phyloP scores from a whole-genome alignment of 2,329 filamentous ascomycete species.

The Chrysoporthe austroafricana region DNA sequence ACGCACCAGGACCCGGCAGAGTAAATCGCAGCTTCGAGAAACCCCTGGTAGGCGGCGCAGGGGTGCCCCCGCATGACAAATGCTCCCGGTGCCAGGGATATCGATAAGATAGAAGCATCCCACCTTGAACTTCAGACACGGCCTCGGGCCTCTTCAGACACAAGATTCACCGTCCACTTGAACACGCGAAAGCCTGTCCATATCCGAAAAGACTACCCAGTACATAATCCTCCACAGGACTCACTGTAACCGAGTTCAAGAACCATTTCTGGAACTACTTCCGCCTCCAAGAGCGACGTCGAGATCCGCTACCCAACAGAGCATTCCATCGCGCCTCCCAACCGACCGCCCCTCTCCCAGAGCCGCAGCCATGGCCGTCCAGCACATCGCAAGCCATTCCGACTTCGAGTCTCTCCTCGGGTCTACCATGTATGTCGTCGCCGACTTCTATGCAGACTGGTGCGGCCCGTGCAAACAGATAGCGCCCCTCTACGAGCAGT shows the following conservation, averaged over 20 bases:
- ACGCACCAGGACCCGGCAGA: too few relatives aligned
- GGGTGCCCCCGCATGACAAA: constrained; percentile 18
- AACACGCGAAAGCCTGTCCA: too few relatives aligned
- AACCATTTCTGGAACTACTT: too few relatives aligned
- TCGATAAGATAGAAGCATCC: constrained; percentile 23
- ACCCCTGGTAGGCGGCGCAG: not conserved
- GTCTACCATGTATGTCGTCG: constrained; percentile 53
- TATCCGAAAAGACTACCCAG: not conserved
- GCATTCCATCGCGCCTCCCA: not conserved
- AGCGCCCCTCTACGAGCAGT: constrained; percentile 55
- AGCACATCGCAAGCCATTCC: constrained; percentile 46
- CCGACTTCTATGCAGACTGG: constrained; percentile 65
- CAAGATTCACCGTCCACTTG: too few relatives aligned
- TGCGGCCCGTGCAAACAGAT: constrained; percentile 65
- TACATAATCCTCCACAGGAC: too few relatives aligned
- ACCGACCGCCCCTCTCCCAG: not conserved
- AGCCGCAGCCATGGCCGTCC: constrained; percentile 30
- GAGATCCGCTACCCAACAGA: too few relatives aligned
- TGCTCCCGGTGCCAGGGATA: not conserved
- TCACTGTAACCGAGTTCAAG: too few relatives aligned
- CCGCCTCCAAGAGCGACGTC: too few relatives aligned
- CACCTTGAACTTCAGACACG: not conserved
- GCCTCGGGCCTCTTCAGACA: too few relatives aligned
- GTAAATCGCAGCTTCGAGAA: constrained; percentile 16
- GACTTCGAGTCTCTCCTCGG: constrained; percentile 55